Percentiles rank a stretch among this genome's conserved stretches.
Conservation (phyloP, 2,329 filamentous ascomycete genomes). For the Penicillium sp. region DNA sequence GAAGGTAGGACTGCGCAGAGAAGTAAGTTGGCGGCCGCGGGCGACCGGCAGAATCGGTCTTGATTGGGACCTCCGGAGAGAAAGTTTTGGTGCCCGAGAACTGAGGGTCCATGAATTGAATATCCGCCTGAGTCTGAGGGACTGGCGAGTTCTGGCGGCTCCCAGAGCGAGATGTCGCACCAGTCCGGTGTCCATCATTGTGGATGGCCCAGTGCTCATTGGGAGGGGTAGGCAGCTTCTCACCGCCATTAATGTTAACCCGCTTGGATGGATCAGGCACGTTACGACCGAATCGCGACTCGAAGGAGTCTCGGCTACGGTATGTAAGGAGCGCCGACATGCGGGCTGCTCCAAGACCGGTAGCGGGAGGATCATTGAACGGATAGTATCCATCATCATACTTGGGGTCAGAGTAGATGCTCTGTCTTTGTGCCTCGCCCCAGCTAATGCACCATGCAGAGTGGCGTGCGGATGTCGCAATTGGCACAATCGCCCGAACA, state of each 20-base stretch:
- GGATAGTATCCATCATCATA: conserved; percentile 96
- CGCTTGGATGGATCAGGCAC: conserved; percentile 80
- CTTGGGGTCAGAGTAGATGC: conserved; percentile 96
- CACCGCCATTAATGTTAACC: conserved; percentile 75
- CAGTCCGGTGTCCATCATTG: conserved; percentile 75
- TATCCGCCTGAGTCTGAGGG: conserved; percentile 27
- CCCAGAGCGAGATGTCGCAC: conserved; percentile 52
- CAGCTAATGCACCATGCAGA: conserved; percentile 62
- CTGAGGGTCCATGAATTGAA: conserved; percentile 63
- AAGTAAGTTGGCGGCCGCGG: conserved; percentile 77
- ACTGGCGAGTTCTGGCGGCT: conserved; percentile 35
- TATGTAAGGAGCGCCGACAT: conserved; percentile 98
- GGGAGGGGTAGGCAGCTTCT: conserved; percentile 60
- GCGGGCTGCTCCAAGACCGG: conserved; percentile 87
- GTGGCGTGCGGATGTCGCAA: conserved; percentile 58
- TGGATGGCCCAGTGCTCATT: conserved; percentile 78
- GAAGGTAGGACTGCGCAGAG: conserved; percentile 94
- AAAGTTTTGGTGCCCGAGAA: conserved; percentile 66
- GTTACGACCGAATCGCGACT: conserved; percentile 91
- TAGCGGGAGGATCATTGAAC: conserved; percentile 80
- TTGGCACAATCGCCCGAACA: conserved; percentile 55
- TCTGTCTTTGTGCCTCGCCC: conserved; percentile 59
- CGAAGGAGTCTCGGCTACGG: conserved; percentile 94
- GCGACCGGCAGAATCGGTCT: conserved; percentile 21
- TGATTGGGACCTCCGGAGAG: conserved; percentile 35